A percentile compares a stretch with the other conserved stretches of the same genome.
Conservation (phyloP, 1,284 basidiomycete species). For the Hortiboletus rubellus region DNA sequence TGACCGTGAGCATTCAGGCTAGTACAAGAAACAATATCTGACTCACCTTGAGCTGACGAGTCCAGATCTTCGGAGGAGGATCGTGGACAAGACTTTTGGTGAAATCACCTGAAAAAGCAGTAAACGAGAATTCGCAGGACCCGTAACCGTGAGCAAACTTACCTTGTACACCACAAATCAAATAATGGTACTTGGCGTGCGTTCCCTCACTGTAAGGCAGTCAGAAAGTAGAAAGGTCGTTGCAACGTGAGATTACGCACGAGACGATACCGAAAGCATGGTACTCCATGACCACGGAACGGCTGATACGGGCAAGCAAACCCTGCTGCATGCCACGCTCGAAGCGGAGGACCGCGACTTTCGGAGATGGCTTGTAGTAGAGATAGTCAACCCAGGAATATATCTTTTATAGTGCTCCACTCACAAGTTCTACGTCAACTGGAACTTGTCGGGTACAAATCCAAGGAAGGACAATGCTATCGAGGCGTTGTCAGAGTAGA, state of each 20-base stretch:
- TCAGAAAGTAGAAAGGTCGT: constrained; percentile 12
- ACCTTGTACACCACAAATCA: constrained; percentile 78
- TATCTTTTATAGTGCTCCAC: constrained; percentile 23
- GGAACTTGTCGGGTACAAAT: constrained; percentile 69
- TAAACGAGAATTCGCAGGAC: neutral
- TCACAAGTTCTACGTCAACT: constrained; percentile 73
- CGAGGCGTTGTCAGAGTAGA: constrained; percentile 11
- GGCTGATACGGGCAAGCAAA: constrained; percentile 56
- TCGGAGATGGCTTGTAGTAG: constrained; percentile 53
- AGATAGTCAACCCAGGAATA: constrained; percentile 5
- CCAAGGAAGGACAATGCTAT: constrained; percentile 72
- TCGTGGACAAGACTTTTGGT: constrained; percentile 67
- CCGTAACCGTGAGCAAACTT: constrained; percentile 1
- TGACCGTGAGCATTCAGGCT: constrained; percentile 9
- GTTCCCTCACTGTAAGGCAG: constrained; percentile 54
- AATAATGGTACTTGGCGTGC: constrained; percentile 70
- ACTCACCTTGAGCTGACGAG: constrained; percentile 66
- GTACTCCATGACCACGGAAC: constrained; percentile 58
- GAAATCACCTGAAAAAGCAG: constrained; percentile 55
- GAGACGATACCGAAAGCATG: constrained; percentile 63
- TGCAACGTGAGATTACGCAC: constrained; percentile 33
- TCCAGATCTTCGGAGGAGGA: constrained; percentile 69
- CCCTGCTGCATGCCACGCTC: constrained; percentile 66
- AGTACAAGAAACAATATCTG: neutral
- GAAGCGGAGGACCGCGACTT: constrained; percentile 60